Evolutionary conservation across 805 yeast species (phyloP), one percentile per base, ranked within the genome.

Genomic region (Yarrowia divulgata): DNA sequence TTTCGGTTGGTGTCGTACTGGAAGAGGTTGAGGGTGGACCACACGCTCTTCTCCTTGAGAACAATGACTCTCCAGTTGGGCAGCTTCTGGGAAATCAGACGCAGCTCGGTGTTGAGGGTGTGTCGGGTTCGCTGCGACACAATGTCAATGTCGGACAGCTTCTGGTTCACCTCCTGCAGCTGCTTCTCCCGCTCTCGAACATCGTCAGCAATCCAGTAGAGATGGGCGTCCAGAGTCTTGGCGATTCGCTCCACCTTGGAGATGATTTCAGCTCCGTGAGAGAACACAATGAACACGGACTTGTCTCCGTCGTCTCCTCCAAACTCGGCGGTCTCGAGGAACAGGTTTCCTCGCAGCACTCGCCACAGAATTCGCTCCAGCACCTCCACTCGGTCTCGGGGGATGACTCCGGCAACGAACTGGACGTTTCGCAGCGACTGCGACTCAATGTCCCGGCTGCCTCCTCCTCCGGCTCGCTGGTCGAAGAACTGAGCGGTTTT

Each of bases 281-380:
- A 90, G 75, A 93, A 93, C 46, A 94, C 88, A 71, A 96, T 87
- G 75, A 95, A 93, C 58, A 92, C 88, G 76, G 88, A 90, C 78
- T 94, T 94, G 74, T 91, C 96, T 75, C 85, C 85, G 66, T 92
- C 80, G 23, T 87, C 85, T 74, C 89, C 90, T 8, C 85, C 85
- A 70, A 94, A 86, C 73, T 90, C 95, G 60, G 85, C 84, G 72
- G 90, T 85, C 73, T 88, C 88, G 77, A 93, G 85, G 75, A 85
- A 91, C 72, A 96, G 82, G 77, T 95, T 95, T 75, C 99, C 99
- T 78, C 99, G 87, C 72, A 94, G 84, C 19, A 92, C 87, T 80
- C 99, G 86, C 97, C 97, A 95, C 60, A 93, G 80, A 69, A 95
- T 91, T 74, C 88, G 90, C 76, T 93, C 93, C 71, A 95, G 81